These are phyloP conservation scores for Leptoxyphium fumago DNA, from an alignment of 2,329 filamentous ascomycete genomes.

Conservation along the genomic window DNA sequence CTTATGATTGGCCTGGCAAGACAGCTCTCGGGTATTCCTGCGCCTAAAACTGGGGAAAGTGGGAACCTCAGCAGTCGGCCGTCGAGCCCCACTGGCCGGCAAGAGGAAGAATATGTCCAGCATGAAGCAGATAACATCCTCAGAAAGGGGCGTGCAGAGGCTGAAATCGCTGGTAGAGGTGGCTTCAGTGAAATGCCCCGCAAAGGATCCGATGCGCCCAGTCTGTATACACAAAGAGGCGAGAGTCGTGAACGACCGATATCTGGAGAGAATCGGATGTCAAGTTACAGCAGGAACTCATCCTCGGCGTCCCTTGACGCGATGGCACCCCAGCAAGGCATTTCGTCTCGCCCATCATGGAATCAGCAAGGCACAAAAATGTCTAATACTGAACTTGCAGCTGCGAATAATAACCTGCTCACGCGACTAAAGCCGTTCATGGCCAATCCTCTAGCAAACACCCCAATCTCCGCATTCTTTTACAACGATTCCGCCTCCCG, in stretches of 20 bases:
- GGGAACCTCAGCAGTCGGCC: conserved; percentile 28
- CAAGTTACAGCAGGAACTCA: conserved; percentile 5
- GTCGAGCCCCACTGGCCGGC: conserved; percentile 23
- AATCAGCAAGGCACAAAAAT: conserved; percentile 43
- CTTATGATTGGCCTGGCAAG: conserved; percentile 75
- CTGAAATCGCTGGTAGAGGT: conserved; percentile 53
- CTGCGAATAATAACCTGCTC: conserved; percentile 79
- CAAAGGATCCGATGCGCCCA: conserved; percentile 29
- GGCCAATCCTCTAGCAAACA: conserved; percentile 61
- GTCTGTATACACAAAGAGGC: conserved; percentile 22
- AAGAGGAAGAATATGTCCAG: conserved; percentile 53
- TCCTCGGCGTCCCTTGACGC: conserved; percentile 6
- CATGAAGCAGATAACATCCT: conserved; percentile 66
- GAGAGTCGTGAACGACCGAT: conserved; percentile 11
- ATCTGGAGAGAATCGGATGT: conserved; percentile 2
- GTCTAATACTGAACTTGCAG: conserved; percentile 57
- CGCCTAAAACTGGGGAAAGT: conserved; percentile 34
- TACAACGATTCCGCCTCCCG: conserved; percentile 75
- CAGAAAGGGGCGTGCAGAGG: conserved; percentile 54
- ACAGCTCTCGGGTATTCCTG: conserved; percentile 73
- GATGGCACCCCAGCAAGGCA: conserved; percentile 25
- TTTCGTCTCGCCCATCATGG: conserved; percentile 30
- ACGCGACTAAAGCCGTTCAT: conserved; percentile 78
- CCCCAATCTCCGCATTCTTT: conserved; percentile 84
- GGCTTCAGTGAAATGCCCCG: conserved; percentile 56